Base-by-base conservation (phyloP, 2,329 filamentous ascomycete species). In the Ceratocystis destructans region DNA sequence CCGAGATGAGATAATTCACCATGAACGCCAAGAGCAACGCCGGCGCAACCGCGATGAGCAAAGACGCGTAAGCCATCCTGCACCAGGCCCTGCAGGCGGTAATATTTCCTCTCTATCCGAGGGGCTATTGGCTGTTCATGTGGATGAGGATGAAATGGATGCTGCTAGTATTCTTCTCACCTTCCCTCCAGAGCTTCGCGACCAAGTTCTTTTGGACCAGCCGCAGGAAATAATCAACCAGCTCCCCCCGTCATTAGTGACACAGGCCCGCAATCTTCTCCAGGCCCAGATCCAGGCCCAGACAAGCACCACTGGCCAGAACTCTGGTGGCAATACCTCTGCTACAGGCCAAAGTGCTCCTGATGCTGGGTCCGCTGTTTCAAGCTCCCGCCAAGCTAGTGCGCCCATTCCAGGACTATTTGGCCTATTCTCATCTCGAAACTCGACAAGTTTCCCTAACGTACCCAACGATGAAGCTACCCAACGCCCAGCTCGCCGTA, bases 91-190 rank as follows among this genome's bases (percentile, higher is more conserved):
- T 28, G 57, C 64, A 45, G 61, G 37, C 3, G 41, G 59, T 33
- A 55, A 62, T 31, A 20, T 61, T 28, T 41, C 65, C 31, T 62
- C 61, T 20, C 33, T 62, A 15, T 46, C 61, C 20, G 61, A 44
- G 20, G 37, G 37, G 1, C 37, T 48, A 4, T 17, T 63, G 25
- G 61, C 61, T 50, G 28, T 63, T 5, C 44, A 59, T 59, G 55
- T 57, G 25, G 64, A 62, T 25, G 64, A 65, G n/a, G 45, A 61
- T 70, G 92, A 97, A 6, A 96, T 97, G 86, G 92, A 96, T 74
- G 82, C 90, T 50, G 91, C 91, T 41, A 95, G 90, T 74, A 96
- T 99, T 73, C 81, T 99, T 67, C 87, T 94, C 59, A 96, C 91
- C 5, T 85, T 99, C 65, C 88, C 95, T 53, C 90, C 92, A 20